Conservation (phyloP, 1,139 yeast genomes). For the Geotrichum australiense region DNA sequence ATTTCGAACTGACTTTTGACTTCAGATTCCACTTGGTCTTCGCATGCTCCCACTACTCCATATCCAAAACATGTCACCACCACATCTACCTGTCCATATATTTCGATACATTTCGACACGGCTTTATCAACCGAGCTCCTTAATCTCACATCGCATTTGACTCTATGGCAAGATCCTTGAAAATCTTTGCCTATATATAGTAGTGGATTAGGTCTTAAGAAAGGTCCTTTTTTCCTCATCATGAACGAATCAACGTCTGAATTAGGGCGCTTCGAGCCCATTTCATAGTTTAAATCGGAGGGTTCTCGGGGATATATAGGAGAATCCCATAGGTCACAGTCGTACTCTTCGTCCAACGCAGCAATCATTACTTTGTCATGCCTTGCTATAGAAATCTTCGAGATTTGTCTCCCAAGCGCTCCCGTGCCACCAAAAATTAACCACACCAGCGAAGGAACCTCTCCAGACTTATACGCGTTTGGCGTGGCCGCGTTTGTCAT, state of each 20-base stretch:
- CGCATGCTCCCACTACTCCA: constrained; percentile 19
- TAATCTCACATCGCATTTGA: constrained; percentile 18
- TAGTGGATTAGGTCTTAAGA: constrained; percentile 9
- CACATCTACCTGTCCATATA: constrained; percentile 17
- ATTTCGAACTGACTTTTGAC: constrained; percentile 19
- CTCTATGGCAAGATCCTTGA: constrained; percentile 14
- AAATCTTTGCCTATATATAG: constrained; percentile 13
- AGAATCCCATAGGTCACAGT: constrained; percentile 2
- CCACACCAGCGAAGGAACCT: constrained; percentile 17
- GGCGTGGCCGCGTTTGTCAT: constrained; percentile 16
- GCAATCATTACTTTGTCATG: constrained; percentile 18
- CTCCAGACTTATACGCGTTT: constrained; percentile 10
- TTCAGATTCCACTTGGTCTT: constrained; percentile 18
- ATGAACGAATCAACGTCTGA: background rate
- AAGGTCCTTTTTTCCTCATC: background rate
- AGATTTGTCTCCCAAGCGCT: constrained; percentile 17
- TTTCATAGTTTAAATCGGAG: background rate
- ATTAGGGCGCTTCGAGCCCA: background rate
- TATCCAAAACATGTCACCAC: constrained; percentile 19
- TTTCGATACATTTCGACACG: constrained; percentile 12
- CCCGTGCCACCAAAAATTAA: constrained; percentile 19
- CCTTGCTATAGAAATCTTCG: constrained; percentile 14
- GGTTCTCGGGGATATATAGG: too few species aligned
- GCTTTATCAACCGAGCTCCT: constrained; percentile 17
- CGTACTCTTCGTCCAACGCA: constrained; percentile 17